Base-by-base conservation (phyloP, 148 eudicot genomes). In the Fagopyrum esculentum region DNA sequence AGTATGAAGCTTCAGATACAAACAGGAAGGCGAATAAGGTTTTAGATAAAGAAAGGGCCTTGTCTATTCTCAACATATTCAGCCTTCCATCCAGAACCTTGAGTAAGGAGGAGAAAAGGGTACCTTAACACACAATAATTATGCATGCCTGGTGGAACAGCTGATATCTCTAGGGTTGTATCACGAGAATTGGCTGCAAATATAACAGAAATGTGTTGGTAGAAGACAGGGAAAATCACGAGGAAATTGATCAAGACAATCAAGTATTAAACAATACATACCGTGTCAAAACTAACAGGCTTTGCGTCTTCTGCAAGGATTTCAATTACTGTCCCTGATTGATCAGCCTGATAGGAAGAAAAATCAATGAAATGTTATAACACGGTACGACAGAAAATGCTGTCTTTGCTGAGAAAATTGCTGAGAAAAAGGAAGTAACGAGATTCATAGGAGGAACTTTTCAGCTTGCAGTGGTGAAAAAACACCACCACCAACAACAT, bases 151-250 rank as follows among this genome's bases (percentile, higher is more conserved):
- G 71, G 52, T 0, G 9, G 52, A 66, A 46, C 71, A 40, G 45
- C 15, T 43, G 17, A n/a, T 29, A 13, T 22, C 6, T 71, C 74
- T 71, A 71, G 15, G 89, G 82, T 75, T 83, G 85, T 54, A 86
- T 83, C 73, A 82, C 80, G 69, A 83, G 79, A 35, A 86, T 79
- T 75, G 89, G 89, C 89, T 86, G 89, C 85, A 81, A 78, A 59
- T 15, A 40, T 40, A n/a, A 76, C 12, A 57, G 16, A 50, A 51
- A 51, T 12, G 54, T 44, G 56, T 52, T 71, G 66, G 68, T 40
- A 44, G 4, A 52, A 35, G 47, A 75, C 16, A 75, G 40, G 71
- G n/a, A 55, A 51, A 29, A 15, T 45, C 50, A n/a, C 47, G 11
- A 17, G 59, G 73, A 59, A 43, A 49, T 45, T 48, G 45, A 35